Evolutionary conservation across 148 eudicot species (phyloP), one percentile per base, ranked within the genome.

Genomic region (Nepenthes gracilis): DNA sequence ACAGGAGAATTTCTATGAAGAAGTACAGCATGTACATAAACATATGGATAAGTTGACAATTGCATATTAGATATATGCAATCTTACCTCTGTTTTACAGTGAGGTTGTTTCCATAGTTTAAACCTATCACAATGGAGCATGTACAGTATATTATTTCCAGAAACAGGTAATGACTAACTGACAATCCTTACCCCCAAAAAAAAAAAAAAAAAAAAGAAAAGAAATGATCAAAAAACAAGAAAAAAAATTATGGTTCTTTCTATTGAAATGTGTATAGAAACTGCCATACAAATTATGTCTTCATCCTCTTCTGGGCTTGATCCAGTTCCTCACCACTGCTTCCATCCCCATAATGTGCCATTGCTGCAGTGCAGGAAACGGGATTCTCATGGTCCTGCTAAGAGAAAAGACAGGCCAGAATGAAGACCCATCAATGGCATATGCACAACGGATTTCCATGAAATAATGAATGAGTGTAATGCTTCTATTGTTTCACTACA

Each of bases 331-430:
- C 55, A n/a, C 32, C 55, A 52, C 8, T 32, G 32, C 32, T 52
- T 52, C 55, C 55, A 52, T 52, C 55, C 14, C 15, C n/a, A 52
- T 52, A 23, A 52, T 52, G 55, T n/a, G 55, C 32, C 55, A 52
- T 52, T 52, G 55, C 55, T 23, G n/a, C 8, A 52, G 8, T 52
- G 23, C 55, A 52, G 4, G 55, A 10, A 12, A 32, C 55, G n/a
- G 55, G 55, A 52, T 14, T 52, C 32, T 14, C 14, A 52, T 52
- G 55, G 6, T 52, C 55, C 55, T 52, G 15, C n/a, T 50, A 50
- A 12, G 11, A 10, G 55, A 12, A 50, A 10, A 52, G 6, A n/a
- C 5, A 10, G 55, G 32, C 23, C 15, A 52, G 32, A 12, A 52
- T 12, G 3, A 52, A 52, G 2, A 32, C 12, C 32, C n/a, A 14